Evolutionary conservation across 1,139 yeast genomes (phyloP).

Genomic region (Eremothecium sinecaudum): DNA sequence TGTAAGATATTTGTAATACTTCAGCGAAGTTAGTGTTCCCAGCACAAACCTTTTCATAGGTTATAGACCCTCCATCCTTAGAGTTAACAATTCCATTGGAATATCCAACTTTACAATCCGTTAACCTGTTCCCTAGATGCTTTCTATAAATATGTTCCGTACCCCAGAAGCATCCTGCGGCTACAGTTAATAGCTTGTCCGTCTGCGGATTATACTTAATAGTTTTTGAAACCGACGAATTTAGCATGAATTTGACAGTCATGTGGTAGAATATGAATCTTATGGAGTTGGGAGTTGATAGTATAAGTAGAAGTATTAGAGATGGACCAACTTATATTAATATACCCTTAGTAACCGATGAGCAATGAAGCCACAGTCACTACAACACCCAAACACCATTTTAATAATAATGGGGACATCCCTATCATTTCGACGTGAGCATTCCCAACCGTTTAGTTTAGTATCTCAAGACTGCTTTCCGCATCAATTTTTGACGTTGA

Average conservation of each 20-base stretch:
- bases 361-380: no score
- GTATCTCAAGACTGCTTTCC: no score
- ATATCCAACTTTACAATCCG: constrained; percentile 79
- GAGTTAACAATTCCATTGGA: constrained; percentile 55
- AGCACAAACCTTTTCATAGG: constrained; percentile 65
- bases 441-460: no score
- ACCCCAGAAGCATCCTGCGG: constrained; percentile 95
- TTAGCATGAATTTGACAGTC: background rate
- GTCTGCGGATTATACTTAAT: constrained; percentile 34
- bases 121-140: constrained; percentile 46
- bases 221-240: background rate
- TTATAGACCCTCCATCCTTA: constrained; percentile 38
- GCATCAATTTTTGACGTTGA: no score
- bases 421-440: no score
- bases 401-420: no score
- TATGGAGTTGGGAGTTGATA: no score
- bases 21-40: constrained; percentile 71
- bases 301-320: no score
- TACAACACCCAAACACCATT: no score
- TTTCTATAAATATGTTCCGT: constrained; percentile 76
- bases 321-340: no score
- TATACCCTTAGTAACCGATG: no score
- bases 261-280: background rate
- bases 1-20: constrained; percentile 70
- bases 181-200: constrained; percentile 50